Evolutionary conservation across 2,329 filamentous ascomycete species (phyloP).

Genomic region (Fusarium keratoplasticum): DNA sequence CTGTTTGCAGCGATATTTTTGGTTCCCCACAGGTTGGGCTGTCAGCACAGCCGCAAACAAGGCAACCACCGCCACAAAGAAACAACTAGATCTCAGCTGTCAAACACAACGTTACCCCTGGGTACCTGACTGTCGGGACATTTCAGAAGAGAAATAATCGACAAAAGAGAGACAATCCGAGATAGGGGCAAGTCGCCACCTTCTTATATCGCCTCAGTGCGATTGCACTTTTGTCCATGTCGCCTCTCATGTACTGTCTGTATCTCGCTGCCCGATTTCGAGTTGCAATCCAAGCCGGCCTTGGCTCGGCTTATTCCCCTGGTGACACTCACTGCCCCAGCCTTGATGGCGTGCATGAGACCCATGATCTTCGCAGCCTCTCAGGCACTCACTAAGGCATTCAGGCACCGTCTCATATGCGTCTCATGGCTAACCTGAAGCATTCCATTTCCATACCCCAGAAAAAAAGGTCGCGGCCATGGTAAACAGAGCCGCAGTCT

Average conservation of each 20-base stretch:
- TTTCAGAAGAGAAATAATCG: not conserved
- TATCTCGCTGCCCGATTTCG: not conserved
- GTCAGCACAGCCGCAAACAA: not conserved
- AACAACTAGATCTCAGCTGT: not conserved
- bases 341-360: not conserved
- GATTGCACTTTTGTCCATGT: not conserved
- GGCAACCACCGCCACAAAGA: not conserved
- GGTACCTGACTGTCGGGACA: not conserved
- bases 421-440: not conserved
- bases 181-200: not conserved
- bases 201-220: not conserved
- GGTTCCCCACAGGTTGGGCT: no score
- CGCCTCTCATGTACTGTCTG: not conserved
- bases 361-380: not conserved
- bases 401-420: not conserved
- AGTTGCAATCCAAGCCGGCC: not conserved
- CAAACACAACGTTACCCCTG: not conserved
- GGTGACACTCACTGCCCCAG: not conserved
- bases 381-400: not conserved
- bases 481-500: not conserved
- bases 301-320: not conserved
- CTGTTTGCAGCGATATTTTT: no score
- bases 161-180: not conserved
- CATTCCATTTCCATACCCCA: not conserved
- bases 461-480: not conserved